Evolutionary conservation across 768 basidiomycete species (phyloP).

Genomic region (Tulasnella calospora): DNA sequence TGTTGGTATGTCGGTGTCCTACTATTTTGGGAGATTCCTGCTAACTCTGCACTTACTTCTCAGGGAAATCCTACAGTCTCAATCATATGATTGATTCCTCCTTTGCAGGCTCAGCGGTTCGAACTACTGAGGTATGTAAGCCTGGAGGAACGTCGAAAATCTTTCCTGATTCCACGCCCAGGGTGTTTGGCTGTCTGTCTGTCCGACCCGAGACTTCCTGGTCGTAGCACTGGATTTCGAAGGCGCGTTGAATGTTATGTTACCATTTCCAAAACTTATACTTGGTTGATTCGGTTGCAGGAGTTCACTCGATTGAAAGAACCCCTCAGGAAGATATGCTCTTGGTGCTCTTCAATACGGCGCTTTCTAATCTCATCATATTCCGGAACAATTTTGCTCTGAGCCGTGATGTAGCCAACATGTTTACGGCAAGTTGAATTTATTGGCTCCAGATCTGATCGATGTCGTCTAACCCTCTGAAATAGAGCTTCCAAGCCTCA

Average conservation of each 20-base stretch:
- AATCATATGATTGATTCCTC: constrained; percentile 62
- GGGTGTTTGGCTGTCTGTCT: constrained; percentile 64
- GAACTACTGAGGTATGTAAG: constrained; percentile 18
- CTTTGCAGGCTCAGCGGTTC: constrained; percentile 48
- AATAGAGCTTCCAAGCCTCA: constrained; percentile 30
- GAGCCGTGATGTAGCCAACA: constrained; percentile 53
- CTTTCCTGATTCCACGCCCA: constrained; percentile 31
- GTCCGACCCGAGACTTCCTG: constrained; percentile 51
- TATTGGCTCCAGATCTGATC: constrained; percentile 36
- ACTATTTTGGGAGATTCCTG: not conserved
- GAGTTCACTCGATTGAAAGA: constrained; percentile 59
- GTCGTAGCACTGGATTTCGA: constrained; percentile 62
- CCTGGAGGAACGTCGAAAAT: constrained; percentile 32
- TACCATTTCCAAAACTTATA: constrained; percentile 27
- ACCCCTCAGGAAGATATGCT: constrained; percentile 60
- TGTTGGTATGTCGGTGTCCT: constrained; percentile 39
- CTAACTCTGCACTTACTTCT: constrained; percentile 35
- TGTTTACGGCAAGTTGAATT: constrained; percentile 49
- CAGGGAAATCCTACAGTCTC: constrained; percentile 53
- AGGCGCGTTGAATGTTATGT: constrained; percentile 45
- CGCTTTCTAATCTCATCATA: constrained; percentile 55
- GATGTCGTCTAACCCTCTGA: not conserved
- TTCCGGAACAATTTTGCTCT: constrained; percentile 64
- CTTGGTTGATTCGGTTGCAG: constrained; percentile 40
- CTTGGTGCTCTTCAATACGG: constrained; percentile 60